Evolutionary conservation across 345 rosid genomes (phyloP).

Genomic region (Turnera subulata): DNA sequence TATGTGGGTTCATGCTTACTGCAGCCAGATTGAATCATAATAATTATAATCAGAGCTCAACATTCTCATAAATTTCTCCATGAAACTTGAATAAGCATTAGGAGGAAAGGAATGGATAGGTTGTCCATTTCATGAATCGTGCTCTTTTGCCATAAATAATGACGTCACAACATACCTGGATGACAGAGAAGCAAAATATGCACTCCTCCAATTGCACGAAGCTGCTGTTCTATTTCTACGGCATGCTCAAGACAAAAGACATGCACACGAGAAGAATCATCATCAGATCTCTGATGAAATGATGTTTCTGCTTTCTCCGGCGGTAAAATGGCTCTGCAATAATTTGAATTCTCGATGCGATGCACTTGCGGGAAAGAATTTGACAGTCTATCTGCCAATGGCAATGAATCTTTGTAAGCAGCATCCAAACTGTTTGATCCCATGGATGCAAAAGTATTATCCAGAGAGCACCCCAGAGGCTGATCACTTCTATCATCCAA

Average conservation of each 20-base stretch:
- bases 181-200: slow-evolving; percentile 77
- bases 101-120: too few relatives aligned
- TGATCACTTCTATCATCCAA: slow-evolving; percentile 28
- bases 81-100: too few relatives aligned
- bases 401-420: slow-evolving; percentile 17
- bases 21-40: too few relatives aligned
- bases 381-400: slow-evolving; percentile 23
- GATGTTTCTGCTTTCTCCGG: slow-evolving; percentile 27
- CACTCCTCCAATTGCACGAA: slow-evolving; percentile 75
- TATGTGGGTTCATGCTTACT: too few relatives aligned
- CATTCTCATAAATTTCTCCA: too few relatives aligned
- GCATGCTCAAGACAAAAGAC: slow-evolving; percentile 99
- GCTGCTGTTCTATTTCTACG: slow-evolving; percentile 78
- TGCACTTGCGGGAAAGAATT: slow-evolving; percentile 27
- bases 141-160: too few relatives aligned
- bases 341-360: slow-evolving; percentile 30
- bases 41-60: too few relatives aligned
- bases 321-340: slow-evolving; percentile 24
- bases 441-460: slow-evolving; percentile 24
- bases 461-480: slow-evolving; percentile 18
- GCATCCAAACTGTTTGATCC: slow-evolving; percentile 32
- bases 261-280: slow-evolving; percentile 78
- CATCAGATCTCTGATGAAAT: slow-evolving; percentile 47
- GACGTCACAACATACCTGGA: slow-evolving; percentile 50
- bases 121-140: too few relatives aligned